phyloP scores from a whole-genome alignment of 2,329 filamentous ascomycete species.

The Verticillium zaregamsianum region DNA sequence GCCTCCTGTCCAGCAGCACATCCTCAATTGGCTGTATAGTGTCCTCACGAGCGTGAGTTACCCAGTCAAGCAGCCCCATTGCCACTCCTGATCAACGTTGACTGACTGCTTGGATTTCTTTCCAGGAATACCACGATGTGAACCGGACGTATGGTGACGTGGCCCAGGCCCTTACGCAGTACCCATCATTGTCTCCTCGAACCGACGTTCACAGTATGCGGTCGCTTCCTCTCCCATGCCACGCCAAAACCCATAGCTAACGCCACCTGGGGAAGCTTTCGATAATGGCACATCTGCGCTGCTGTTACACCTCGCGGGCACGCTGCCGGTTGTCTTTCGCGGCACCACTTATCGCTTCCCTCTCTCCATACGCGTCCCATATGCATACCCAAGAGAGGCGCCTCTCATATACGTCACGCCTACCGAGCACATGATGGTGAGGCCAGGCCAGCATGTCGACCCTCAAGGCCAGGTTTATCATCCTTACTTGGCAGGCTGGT shows the following conservation, averaged over 20 bases:
- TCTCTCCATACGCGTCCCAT: conserved; percentile 87
- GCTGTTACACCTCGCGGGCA: conserved; percentile 81
- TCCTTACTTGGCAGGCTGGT: conserved; percentile 89
- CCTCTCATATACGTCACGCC: conserved; percentile 88
- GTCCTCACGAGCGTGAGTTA: conserved; percentile 68
- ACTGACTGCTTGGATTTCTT: conserved; percentile 4
- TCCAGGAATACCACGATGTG: conserved; percentile 86
- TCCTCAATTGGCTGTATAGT: conserved; percentile 93
- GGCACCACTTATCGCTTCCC: conserved; percentile 89
- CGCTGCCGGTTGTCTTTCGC: conserved; percentile 85
- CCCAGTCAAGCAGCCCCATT: neutral
- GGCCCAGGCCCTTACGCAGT: conserved; percentile 73
- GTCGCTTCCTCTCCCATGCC: conserved; percentile 5
- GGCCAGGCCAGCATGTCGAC: conserved; percentile 92
- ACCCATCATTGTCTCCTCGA: conserved; percentile 74
- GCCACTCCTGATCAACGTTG: neutral
- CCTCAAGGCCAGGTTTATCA: conserved; percentile 92
- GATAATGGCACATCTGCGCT: conserved; percentile 84
- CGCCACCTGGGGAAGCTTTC: conserved; percentile 57
- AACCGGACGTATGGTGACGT: conserved; percentile 92
- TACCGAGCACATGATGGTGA: conserved; percentile 80
- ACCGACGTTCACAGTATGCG: conserved; percentile 91
- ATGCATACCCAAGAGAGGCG: conserved; percentile 80
- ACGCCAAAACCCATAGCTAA: conserved; percentile 15
- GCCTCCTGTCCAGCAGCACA: conserved; percentile 73